These are phyloP conservation scores for Candida krabiensis DNA, from an alignment of 805 yeast species.

Conservation along the genomic window DNA sequence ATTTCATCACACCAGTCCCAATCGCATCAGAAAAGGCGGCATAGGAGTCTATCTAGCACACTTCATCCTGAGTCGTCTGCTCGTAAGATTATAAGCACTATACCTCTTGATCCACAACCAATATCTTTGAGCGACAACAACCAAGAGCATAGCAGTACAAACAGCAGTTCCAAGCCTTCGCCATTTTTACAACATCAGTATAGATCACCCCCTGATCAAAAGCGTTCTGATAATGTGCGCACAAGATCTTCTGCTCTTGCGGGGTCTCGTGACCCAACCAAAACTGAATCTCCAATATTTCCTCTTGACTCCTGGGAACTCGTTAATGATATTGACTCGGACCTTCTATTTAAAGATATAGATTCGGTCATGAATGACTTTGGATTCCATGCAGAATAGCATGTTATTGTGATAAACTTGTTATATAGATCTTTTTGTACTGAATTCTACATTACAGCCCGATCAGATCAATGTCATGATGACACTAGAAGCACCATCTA, in stretches of 20 bases:
- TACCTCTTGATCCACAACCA: constrained; percentile 84
- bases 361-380: constrained; percentile 89
- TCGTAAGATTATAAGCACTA: constrained; percentile 69
- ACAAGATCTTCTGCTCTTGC: background rate
- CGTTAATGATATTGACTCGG: constrained; percentile 44
- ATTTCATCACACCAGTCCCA: constrained; percentile 21
- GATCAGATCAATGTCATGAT: background rate
- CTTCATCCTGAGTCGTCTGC: constrained; percentile 71
- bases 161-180: constrained; percentile 18
- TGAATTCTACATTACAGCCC: too few species aligned
- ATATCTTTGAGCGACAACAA: constrained; percentile 40
- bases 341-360: constrained; percentile 73
- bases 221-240: background rate
- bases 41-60: constrained; percentile 52
- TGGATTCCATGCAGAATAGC: constrained; percentile 73
- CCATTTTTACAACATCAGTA: constrained; percentile 20
- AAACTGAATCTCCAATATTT: constrained; percentile 19
- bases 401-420: too few species aligned
- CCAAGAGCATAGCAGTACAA: constrained; percentile 23
- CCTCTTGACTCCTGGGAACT: constrained; percentile 42
- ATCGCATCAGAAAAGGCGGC: constrained; percentile 32
- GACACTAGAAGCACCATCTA: background rate
- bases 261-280: background rate
- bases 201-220: constrained; percentile 18
- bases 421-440: background rate